A percentile compares a stretch with the other conserved stretches of the same genome.
phyloP scores from a whole-genome alignment of 495 filamentous ascomycete genomes.

The Aspergillus egyptiacus region DNA sequence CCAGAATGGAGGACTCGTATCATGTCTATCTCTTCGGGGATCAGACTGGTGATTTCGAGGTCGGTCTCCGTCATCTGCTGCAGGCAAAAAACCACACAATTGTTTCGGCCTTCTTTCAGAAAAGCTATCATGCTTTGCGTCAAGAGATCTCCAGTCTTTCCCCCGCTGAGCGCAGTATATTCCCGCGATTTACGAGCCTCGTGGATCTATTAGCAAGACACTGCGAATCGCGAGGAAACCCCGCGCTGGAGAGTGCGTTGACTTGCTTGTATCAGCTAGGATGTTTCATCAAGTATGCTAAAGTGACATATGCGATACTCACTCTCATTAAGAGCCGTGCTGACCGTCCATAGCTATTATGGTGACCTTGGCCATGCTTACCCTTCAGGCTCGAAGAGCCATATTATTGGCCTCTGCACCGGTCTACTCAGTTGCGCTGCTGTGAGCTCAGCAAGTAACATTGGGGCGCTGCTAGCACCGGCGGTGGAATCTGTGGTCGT shows the following conservation, averaged over 20 bases:
- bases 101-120: conserved; percentile 59
- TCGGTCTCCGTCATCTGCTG: conserved; percentile 57
- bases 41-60: conserved; percentile 67
- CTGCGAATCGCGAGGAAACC: conserved; percentile 49
- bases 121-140: conserved; percentile 54
- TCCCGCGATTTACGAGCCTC: conserved; percentile 65
- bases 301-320: not conserved
- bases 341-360: conserved; percentile 28
- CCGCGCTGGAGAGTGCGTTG: conserved; percentile 60
- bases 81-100: conserved; percentile 58
- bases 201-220: conserved; percentile 67
- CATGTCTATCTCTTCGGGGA: conserved; percentile 64
- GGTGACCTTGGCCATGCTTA: conserved; percentile 51
- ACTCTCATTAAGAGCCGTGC: not conserved
- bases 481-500: conserved; percentile 66
- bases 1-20: conserved; percentile 29
- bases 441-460: conserved; percentile 59
- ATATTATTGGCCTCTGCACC: conserved; percentile 57
- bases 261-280: conserved; percentile 65
- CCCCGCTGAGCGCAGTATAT: conserved; percentile 50
- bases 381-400: conserved; percentile 38
- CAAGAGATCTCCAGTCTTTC: conserved; percentile 58
- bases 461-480: conserved; percentile 61
- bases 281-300: conserved; percentile 68
- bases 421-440: conserved; percentile 66